Base-by-base conservation (phyloP, 2,329 filamentous ascomycete species). In the Diplocarpon rosae region DNA sequence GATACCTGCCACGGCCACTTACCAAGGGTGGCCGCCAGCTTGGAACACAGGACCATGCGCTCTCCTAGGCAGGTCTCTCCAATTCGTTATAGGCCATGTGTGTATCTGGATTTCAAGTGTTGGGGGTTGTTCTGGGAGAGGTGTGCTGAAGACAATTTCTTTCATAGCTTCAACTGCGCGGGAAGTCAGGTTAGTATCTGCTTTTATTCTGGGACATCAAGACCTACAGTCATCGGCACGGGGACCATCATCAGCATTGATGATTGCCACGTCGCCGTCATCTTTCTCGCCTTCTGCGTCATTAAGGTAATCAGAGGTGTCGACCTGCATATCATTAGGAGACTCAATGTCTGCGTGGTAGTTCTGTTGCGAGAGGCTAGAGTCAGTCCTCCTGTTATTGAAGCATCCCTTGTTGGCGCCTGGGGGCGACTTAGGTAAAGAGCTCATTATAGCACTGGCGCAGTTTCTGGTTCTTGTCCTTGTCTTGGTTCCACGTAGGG, bases 71-170 rank as follows among this genome's bases (percentile, higher is more conserved):
- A 93, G 66, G 31, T 68, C 73, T 52, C 83, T 75, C 89, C 90
- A 98, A 50, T 83, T 75, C 56, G 85, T 74, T 50, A 98, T 86
- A 27, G 85, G 78, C 92, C 92, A 98, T 58, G 87, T 95, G 65
- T 85, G 64, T 56, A 82, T 68, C 33, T 73, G 73, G 62, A 95
- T 86, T 43, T 81, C 81, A 52, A 90, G 73, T 29, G 83, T 81
- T 59, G 87, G 84, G 52, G 89, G 79, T 54, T 95, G 87, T 54
- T 87, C 80, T 49, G 69, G 56, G 38, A 88, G 69, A 43, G 82
- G 78, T 10, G 80, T 24, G n/a, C n/a, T 78, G 47, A 96, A 75
- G 54, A 88, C 78, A 53, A 82, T 69, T 57, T 85, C 80, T 69
- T 83, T 84, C 77, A 96, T 95, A 39, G 85, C 83, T 54, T 93